Evolutionary conservation across 2,329 filamentous ascomycete species (phyloP).

Genomic region (Pyricularia sp.): DNA sequence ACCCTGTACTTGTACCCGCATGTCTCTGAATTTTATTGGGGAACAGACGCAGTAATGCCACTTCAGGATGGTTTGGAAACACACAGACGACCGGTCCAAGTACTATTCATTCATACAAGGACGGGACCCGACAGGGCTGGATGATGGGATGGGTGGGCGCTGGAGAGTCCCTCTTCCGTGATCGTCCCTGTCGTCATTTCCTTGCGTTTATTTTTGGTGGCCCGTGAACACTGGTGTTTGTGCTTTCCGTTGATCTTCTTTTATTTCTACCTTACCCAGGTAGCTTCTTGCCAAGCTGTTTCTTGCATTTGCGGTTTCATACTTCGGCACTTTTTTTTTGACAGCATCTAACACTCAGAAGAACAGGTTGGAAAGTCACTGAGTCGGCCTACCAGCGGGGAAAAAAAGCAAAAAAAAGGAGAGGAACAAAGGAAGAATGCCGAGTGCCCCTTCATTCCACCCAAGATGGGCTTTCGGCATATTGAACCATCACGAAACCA

Average conservation of each 20-base stretch:
- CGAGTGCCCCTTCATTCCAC: conserved; percentile 6
- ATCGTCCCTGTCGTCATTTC: background rate
- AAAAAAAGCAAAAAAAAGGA: background rate
- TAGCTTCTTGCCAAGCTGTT: background rate
- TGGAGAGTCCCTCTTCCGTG: background rate
- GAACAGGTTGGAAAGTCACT: background rate
- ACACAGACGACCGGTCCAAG: background rate
- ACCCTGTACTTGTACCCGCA: background rate
- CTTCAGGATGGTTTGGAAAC: background rate
- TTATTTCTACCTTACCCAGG: background rate
- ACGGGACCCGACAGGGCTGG: background rate
- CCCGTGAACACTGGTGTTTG: background rate
- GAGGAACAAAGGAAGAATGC: background rate
- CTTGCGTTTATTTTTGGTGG: background rate
- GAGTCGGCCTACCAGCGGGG: background rate
- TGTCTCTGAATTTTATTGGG: background rate
- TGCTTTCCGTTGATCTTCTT: background rate
- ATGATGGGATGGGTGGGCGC: background rate
- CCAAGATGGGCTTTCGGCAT: conserved; percentile 61
- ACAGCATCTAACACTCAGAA: background rate
- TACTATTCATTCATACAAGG: background rate
- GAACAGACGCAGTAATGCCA: background rate
- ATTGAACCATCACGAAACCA: conserved; percentile 64
- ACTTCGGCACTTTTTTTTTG: background rate
- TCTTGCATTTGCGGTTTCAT: background rate